Evolutionary conservation across 2,329 filamentous ascomycete species (phyloP).

Genomic region (Clathrospora elynae): DNA sequence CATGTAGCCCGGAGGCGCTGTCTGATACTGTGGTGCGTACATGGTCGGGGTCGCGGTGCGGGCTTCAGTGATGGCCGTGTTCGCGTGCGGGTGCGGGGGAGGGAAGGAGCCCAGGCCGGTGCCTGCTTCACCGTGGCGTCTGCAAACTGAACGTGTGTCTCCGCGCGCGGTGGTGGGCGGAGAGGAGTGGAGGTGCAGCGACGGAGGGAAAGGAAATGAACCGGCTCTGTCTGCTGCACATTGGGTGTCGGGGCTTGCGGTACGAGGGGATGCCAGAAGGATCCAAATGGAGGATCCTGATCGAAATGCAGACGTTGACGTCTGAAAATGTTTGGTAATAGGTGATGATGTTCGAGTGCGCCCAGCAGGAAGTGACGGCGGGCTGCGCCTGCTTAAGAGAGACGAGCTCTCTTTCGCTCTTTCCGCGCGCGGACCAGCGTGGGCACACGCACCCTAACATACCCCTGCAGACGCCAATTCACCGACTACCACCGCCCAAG

Average conservation of each 20-base stretch:
- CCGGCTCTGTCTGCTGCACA: conserved; percentile 45
- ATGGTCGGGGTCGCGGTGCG: conserved; percentile 24
- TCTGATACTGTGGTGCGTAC: conserved; percentile 43
- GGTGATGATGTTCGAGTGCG: conserved; percentile 21
- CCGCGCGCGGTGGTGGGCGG: conserved; percentile 26
- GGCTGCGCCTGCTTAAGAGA: conserved; percentile 31
- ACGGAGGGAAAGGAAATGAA: conserved; percentile 39
- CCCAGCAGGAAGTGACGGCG: conserved; percentile 26
- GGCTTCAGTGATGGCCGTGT: conserved; percentile 6
- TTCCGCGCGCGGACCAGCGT: conserved; percentile 25
- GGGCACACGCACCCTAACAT: conserved; percentile 11
- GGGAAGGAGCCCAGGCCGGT: conserved; percentile 33
- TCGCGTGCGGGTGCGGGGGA: conserved; percentile 10
- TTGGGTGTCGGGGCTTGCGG: conserved; percentile 31
- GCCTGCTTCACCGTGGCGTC: conserved; percentile 44
- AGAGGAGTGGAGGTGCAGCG: conserved; percentile 38
- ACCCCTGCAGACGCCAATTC: conserved; percentile 25
- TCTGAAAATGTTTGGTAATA: conserved; percentile 39
- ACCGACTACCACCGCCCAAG: conserved; percentile 22
- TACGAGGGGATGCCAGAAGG: conserved; percentile 42
- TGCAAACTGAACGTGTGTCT: conserved; percentile 38
- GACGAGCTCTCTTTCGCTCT: conserved; percentile 13
- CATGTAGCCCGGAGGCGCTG: conserved; percentile 46
- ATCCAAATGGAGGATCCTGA: conserved; percentile 37
- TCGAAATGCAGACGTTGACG: conserved; percentile 25